phyloP scores from a whole-genome alignment of 805 yeast genomes.

The Starmerella kuoi region DNA sequence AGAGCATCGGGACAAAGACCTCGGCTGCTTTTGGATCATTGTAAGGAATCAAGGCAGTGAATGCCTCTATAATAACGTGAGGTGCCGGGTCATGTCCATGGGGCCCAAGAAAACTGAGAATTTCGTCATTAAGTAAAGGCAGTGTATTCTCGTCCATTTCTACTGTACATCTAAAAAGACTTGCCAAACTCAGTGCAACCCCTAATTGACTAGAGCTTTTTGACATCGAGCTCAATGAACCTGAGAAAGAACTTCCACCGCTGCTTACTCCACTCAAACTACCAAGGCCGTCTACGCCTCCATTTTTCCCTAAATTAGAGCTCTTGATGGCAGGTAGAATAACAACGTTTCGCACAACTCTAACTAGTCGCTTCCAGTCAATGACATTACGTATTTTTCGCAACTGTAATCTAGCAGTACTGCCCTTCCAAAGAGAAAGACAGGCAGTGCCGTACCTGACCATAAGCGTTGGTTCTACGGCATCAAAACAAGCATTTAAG shows the following conservation, averaged over 20 bases:
- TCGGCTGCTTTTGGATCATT: conserved; percentile 1
- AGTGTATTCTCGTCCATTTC: neutral
- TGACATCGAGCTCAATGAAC: neutral
- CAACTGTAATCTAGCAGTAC: conserved; percentile 31
- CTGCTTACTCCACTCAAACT: neutral
- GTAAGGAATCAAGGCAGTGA: conserved; percentile 11
- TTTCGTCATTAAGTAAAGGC: conserved; percentile 1
- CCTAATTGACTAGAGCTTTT: neutral
- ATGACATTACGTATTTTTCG: neutral
- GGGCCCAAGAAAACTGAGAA: conserved; percentile 14
- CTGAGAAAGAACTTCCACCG: neutral
- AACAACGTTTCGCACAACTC: conserved; percentile 11
- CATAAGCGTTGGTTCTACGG: conserved; percentile 56
- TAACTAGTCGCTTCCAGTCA: conserved; percentile 6
- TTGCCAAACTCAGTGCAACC: conserved; percentile 10
- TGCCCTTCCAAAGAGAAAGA: conserved; percentile 39
- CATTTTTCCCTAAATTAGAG: neutral
- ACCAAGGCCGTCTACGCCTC: neutral
- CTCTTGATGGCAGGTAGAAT: conserved; percentile 1
- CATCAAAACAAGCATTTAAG: conserved; percentile 55
- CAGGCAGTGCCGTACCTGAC: conserved; percentile 52
- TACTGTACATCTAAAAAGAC: conserved; percentile 8
- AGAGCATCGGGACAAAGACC: conserved; percentile 1
- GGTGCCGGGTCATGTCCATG: conserved; percentile 5
- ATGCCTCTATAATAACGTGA: conserved; percentile 7